Evolutionary conservation across 257 asterid genomes (phyloP).

Genomic region (Fraxinus quadrangulata): DNA sequence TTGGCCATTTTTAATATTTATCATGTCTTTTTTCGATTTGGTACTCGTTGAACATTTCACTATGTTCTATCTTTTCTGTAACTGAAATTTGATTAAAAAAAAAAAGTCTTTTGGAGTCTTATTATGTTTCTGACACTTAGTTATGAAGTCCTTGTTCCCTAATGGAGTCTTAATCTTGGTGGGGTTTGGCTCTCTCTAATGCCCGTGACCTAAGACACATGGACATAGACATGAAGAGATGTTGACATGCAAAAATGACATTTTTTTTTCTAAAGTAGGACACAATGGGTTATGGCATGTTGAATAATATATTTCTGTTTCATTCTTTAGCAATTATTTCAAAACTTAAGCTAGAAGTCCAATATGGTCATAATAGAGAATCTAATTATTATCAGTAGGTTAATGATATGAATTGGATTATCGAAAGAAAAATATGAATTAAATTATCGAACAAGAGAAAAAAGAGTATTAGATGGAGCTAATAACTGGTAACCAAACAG

Average conservation of each 20-base stretch:
- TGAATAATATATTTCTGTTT: too few species aligned
- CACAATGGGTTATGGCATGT: not conserved
- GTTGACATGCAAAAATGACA: not conserved
- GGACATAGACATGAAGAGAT: not conserved
- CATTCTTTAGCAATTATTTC: not conserved
- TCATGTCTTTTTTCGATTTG: slow-evolving; percentile 3
- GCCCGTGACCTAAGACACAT: not conserved
- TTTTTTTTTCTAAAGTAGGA: too few species aligned
- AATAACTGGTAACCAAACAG: not conserved
- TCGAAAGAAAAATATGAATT: too few species aligned
- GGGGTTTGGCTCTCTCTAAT: not conserved
- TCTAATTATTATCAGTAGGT: not conserved
- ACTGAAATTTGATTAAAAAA: too few species aligned
- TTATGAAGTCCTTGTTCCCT: not conserved
- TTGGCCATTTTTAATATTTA: not conserved
- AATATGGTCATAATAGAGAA: not conserved
- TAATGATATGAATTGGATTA: not conserved
- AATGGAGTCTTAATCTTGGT: not conserved
- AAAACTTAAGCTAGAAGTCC: not conserved
- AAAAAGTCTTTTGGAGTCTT: not conserved
- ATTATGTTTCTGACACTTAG: not conserved
- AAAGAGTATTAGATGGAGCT: not conserved
- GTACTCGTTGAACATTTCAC: slow-evolving; percentile 13
- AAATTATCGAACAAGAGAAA: not conserved
- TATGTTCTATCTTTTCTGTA: not conserved